Evolutionary conservation across 2,329 filamentous ascomycete species (phyloP).

Genomic region (Neofusicoccum sp.): DNA sequence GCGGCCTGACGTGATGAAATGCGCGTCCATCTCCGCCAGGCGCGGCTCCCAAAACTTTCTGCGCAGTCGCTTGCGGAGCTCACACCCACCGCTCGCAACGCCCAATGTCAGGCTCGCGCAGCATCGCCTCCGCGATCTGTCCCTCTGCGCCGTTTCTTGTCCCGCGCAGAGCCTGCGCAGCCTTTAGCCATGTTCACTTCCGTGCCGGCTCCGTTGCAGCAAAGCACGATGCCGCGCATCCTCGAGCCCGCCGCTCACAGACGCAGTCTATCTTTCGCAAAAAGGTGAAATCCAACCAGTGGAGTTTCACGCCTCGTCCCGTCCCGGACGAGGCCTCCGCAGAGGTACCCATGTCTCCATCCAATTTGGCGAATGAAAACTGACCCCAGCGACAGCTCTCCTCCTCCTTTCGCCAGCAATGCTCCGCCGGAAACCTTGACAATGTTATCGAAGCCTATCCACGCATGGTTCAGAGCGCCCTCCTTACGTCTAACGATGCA

Average conservation of each 20-base stretch:
- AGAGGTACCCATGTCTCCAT: background rate
- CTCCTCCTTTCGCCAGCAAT: background rate
- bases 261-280: constrained; percentile 4
- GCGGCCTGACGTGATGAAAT: background rate
- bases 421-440: background rate
- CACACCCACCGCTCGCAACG: background rate
- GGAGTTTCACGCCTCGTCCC: background rate
- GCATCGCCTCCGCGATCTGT: constrained; percentile 31
- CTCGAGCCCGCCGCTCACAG: background rate
- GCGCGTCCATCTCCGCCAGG: background rate
- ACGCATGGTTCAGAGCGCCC: background rate
- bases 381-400: background rate
- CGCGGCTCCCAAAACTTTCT: constrained; percentile 8
- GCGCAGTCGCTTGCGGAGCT: background rate
- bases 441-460: background rate
- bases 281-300: background rate
- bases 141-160: constrained; percentile 37
- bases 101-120: background rate
- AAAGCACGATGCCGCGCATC: constrained; percentile 5
- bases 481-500: background rate
- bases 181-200: background rate
- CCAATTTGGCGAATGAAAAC: background rate
- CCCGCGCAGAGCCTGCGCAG: constrained; percentile 21
- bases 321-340: background rate
- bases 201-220: background rate